These are phyloP conservation scores for Trametes villosa DNA, from an alignment of 768 basidiomycete genomes.

Conservation along the genomic window DNA sequence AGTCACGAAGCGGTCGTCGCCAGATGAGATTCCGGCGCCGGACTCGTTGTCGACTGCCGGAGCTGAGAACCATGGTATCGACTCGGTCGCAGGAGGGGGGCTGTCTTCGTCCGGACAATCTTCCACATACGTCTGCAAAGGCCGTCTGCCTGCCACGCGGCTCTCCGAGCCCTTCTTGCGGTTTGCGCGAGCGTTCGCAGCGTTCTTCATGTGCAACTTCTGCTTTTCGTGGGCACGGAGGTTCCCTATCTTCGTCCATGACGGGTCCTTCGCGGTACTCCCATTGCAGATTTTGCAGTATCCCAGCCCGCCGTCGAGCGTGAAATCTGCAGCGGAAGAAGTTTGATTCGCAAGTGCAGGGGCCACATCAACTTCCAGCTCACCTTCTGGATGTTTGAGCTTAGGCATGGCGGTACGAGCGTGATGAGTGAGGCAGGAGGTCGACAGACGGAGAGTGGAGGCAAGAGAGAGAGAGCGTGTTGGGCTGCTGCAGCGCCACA, in stretches of 20 bases:
- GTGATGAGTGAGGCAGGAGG: too few species aligned
- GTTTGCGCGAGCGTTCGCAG: neutral
- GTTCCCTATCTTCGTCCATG: neutral
- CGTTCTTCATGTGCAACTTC: neutral
- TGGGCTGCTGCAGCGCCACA: too few species aligned
- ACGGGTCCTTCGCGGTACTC: neutral
- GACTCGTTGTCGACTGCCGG: neutral
- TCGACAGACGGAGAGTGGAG: too few species aligned
- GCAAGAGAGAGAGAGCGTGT: too few species aligned
- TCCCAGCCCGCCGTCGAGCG: neutral
- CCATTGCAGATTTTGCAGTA: neutral
- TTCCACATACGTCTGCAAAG: neutral
- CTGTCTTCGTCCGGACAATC: neutral
- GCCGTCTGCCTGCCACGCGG: neutral
- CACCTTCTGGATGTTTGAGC: neutral
- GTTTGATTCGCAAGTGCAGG: neutral
- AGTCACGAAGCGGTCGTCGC: neutral
- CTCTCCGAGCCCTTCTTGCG: neutral
- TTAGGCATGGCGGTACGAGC: neutral
- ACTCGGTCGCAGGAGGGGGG: neutral
- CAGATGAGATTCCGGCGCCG: neutral
- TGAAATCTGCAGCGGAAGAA: neutral
- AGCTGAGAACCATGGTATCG: neutral
- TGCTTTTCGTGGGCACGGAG: constrained; percentile 4
- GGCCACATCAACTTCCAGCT: neutral